Percentiles rank a stretch among this genome's conserved stretches.
phyloP scores from a whole-genome alignment of 306 rosid species.

The Purshia tridentata region DNA sequence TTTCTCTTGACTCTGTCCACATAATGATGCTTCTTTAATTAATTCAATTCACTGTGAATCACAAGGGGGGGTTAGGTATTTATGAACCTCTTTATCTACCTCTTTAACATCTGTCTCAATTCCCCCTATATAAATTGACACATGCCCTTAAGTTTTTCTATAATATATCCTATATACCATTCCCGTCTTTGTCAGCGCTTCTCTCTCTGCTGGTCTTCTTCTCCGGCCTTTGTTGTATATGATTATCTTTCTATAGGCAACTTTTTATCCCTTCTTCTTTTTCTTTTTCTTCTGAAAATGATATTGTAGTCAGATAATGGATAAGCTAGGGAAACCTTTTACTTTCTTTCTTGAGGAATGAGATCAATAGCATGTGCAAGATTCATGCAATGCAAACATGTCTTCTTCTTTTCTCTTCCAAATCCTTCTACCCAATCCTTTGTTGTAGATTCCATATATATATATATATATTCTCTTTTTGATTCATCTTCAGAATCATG shows the following conservation, averaged over 20 bases:
- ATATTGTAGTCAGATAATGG: background rate
- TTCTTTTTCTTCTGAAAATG: background rate
- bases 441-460: background rate
- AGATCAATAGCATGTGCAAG: too few species aligned
- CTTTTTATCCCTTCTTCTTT: background rate
- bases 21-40: constrained; percentile 25
- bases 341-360: too few species aligned
- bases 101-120: constrained; percentile 16
- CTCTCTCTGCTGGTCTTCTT: background rate
- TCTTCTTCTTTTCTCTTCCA: background rate
- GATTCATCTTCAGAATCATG: background rate
- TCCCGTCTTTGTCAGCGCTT: too few species aligned
- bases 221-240: background rate
- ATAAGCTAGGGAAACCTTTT: too few species aligned
- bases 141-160: background rate
- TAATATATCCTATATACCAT: background rate
- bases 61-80: constrained; percentile 14
- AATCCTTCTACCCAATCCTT: background rate
- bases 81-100: background rate
- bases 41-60: constrained; percentile 30
- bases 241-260: background rate
- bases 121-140: constrained; percentile 7
- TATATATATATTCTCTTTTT: background rate
- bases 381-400: background rate
- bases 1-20: constrained; percentile 22